phyloP scores from a whole-genome alignment of 192 early-diverging fungal species.

The Chytriomyces confervae region DNA sequence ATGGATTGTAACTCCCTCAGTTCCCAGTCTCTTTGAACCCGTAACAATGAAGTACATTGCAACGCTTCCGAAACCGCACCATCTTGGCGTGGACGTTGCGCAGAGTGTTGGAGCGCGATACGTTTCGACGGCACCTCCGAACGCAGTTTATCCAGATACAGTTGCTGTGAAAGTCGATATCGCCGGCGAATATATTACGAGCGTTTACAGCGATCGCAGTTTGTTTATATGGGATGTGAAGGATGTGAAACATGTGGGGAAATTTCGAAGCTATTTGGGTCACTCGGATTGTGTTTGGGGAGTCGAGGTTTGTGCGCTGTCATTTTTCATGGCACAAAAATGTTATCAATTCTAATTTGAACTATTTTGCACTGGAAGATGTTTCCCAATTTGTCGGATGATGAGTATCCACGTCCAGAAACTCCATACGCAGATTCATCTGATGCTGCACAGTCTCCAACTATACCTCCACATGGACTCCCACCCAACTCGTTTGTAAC shows the following conservation, averaged over 20 bases:
- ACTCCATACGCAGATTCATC: background rate
- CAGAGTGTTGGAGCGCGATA: constrained; percentile 33
- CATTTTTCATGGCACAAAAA: constrained; percentile 20
- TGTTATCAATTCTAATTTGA: background rate
- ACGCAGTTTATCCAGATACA: constrained; percentile 62
- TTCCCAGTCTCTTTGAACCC: constrained; percentile 73
- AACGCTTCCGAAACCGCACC: constrained; percentile 74
- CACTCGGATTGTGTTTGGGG: constrained; percentile 86
- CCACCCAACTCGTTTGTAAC: constrained; percentile 73
- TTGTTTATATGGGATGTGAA: constrained; percentile 76
- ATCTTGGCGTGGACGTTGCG: constrained; percentile 63
- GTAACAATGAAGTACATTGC: constrained; percentile 69
- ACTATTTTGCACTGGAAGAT: constrained; percentile 36
- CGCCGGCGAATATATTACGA: constrained; percentile 55
- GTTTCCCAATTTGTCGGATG: constrained; percentile 34
- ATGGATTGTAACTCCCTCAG: background rate
- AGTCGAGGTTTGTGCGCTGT: constrained; percentile 64
- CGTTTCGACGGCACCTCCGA: constrained; percentile 29
- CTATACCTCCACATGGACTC: constrained; percentile 33
- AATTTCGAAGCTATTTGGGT: constrained; percentile 66
- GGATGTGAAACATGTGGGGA: constrained; percentile 60
- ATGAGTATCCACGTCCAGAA: background rate
- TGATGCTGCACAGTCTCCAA: background rate
- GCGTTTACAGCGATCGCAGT: constrained; percentile 74
- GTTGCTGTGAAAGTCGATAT: constrained; percentile 67